Conservation (phyloP, 2,329 filamentous ascomycete species). For the Neoascochyta sp. region DNA sequence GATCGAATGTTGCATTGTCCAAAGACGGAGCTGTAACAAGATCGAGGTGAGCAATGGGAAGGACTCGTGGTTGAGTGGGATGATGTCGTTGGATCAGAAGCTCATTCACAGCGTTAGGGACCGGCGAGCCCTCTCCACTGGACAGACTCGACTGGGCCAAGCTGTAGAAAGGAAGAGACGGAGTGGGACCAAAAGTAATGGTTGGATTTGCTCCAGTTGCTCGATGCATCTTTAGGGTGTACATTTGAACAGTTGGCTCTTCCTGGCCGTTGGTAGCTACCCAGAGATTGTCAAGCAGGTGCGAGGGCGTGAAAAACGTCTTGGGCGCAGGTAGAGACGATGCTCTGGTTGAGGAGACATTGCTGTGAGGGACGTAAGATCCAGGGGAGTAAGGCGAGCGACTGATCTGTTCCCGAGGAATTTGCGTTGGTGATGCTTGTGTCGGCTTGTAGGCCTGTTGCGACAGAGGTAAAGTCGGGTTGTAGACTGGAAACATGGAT, state of each 20-base stretch:
- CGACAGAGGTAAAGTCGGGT: conserved; percentile 62
- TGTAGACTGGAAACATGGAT: conserved; percentile 74
- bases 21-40: conserved; percentile 38
- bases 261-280: conserved; percentile 67
- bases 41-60: conserved; percentile 40
- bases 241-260: conserved; percentile 34
- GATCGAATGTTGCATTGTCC: conserved; percentile 23
- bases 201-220: conserved; percentile 43
- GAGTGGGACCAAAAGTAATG: conserved; percentile 64
- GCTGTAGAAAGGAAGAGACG: conserved; percentile 67
- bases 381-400: conserved; percentile 58
- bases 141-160: conserved; percentile 55
- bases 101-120: conserved; percentile 48
- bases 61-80: conserved; percentile 37
- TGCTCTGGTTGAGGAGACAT: conserved; percentile 27
- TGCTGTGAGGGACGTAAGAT: conserved; percentile 42
- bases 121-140: conserved; percentile 42
- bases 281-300: conserved; percentile 64
- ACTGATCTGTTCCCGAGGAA: conserved; percentile 63
- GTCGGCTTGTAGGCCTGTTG: conserved; percentile 69
- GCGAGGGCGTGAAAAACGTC: conserved; percentile 48
- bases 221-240: conserved; percentile 40
- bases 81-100: conserved; percentile 40
- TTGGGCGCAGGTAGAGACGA: conserved; percentile 22
- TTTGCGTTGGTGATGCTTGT: conserved; percentile 59